phyloP scores from a whole-genome alignment of 805 yeast species.

The Sungouiozyma ichnusensis region DNA sequence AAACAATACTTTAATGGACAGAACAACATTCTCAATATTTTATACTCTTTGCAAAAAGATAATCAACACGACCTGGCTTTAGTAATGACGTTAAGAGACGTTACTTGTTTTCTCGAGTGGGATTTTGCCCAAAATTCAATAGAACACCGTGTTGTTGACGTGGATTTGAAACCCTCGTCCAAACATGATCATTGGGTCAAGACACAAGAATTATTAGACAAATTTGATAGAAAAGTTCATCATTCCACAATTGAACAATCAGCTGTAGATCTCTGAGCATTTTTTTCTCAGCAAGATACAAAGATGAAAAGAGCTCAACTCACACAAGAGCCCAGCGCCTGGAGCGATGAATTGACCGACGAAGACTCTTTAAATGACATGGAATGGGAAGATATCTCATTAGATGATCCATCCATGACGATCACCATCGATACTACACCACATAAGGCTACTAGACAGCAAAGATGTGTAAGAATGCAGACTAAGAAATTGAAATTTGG shows the following conservation, averaged over 20 bases:
- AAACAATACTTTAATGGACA: conserved; percentile 12
- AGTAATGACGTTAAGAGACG: conserved; percentile 32
- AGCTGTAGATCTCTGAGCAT: background rate
- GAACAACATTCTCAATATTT: conserved; percentile 14
- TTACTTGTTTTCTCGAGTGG: conserved; percentile 28
- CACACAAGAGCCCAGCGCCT: background rate
- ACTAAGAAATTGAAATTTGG: conserved; percentile 7
- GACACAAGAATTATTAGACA: conserved; percentile 11
- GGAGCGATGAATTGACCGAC: background rate
- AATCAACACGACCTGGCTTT: conserved; percentile 8
- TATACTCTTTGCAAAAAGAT: conserved; percentile 18
- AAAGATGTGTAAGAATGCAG: background rate
- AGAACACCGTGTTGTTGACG: conserved; percentile 33
- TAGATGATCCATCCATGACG: conserved; percentile 2
- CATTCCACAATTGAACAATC: background rate
- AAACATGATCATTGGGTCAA: conserved; percentile 41
- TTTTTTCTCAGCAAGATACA: too few relatives aligned
- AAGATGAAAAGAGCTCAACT: background rate
- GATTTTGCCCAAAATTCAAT: background rate
- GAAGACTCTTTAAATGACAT: conserved; percentile 7
- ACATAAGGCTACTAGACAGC: background rate
- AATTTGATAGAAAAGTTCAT: background rate
- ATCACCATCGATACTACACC: background rate
- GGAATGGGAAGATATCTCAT: conserved; percentile 25
- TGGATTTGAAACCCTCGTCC: conserved; percentile 40